Evolutionary conservation across 305 asterid genomes (phyloP).

Genomic region (Rubia peregrina): DNA sequence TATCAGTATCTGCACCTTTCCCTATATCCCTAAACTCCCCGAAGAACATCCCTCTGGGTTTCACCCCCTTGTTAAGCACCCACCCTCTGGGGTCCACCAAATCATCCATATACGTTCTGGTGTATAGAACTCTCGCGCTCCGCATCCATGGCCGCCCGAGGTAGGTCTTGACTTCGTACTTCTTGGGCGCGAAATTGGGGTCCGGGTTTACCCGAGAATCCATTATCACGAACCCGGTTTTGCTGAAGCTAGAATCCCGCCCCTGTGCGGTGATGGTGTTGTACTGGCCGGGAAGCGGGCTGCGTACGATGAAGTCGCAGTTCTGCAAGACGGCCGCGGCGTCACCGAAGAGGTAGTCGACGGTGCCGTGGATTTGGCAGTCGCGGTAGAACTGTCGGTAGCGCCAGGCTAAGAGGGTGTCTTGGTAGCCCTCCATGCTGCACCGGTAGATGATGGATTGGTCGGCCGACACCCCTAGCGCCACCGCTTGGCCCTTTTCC

Average conservation of each 20-base stretch:
- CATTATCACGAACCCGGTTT: conserved; percentile 22
- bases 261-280: conserved; percentile 66
- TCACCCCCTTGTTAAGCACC: conserved; percentile 7
- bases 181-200: conserved; percentile 19
- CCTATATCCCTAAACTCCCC: conserved; percentile 57
- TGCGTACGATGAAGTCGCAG: conserved; percentile 39
- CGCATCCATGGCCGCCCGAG: conserved; percentile 61
- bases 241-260: conserved; percentile 36
- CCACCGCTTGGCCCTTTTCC: conserved; percentile 58
- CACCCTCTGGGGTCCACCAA: conserved; percentile 45
- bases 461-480: conserved; percentile 43
- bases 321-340: conserved; percentile 48
- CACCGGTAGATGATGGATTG: conserved; percentile 46
- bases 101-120: conserved; percentile 47
- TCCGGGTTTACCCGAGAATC: no score
- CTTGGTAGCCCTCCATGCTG: conserved; percentile 63
- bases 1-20: conserved; percentile 36
- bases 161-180: conserved; percentile 33
- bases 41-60: conserved; percentile 14
- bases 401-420: conserved; percentile 47
- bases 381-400: conserved; percentile 57
- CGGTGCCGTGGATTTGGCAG: conserved; percentile 50
- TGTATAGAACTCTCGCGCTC: conserved; percentile 10
- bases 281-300: conserved; percentile 43
- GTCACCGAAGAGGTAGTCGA: conserved; percentile 61